Evolutionary conservation across 2,329 filamentous ascomycete genomes (phyloP).

Genomic region (Aspergillus sp.): DNA sequence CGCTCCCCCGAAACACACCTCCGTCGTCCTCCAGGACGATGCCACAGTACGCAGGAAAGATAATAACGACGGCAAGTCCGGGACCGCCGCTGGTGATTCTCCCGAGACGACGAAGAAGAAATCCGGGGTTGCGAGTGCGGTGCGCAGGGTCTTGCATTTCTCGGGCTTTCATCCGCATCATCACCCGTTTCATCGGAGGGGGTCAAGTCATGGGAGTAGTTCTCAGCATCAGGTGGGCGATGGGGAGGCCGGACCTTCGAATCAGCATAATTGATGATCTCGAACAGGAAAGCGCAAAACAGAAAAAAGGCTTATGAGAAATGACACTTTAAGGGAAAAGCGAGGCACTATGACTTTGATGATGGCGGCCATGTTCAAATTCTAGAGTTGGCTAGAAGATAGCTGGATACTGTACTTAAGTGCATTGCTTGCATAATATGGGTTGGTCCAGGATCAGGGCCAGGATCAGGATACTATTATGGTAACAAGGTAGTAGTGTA

Average conservation of each 20-base stretch:
- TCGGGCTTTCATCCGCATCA: slow-evolving; percentile 23
- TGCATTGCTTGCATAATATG: no score
- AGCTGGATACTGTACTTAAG: background rate
- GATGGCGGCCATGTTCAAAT: background rate
- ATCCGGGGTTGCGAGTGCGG: slow-evolving; percentile 31
- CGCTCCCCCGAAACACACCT: slow-evolving; percentile 40
- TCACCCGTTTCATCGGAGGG: slow-evolving; percentile 32
- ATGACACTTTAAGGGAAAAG: background rate
- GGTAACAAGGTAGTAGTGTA: no score
- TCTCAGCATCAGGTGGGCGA: slow-evolving; percentile 1
- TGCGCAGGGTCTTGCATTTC: slow-evolving; percentile 35
- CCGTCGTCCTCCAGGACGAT: slow-evolving; percentile 23
- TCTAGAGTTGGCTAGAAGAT: no score
- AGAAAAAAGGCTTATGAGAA: background rate
- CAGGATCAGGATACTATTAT: no score
- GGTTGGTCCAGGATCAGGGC: no score
- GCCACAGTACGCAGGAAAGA: slow-evolving; percentile 17
- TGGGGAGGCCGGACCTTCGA: background rate
- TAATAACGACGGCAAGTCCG: slow-evolving; percentile 4
- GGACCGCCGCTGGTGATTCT: background rate
- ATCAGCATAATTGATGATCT: background rate
- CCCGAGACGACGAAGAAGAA: background rate
- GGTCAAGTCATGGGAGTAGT: slow-evolving; percentile 16
- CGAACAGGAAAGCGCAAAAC: background rate
- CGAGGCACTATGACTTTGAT: background rate